Evolutionary conservation across 768 basidiomycete species (phyloP).

Genomic region (Lanmaoa pseudosensibilis): DNA sequence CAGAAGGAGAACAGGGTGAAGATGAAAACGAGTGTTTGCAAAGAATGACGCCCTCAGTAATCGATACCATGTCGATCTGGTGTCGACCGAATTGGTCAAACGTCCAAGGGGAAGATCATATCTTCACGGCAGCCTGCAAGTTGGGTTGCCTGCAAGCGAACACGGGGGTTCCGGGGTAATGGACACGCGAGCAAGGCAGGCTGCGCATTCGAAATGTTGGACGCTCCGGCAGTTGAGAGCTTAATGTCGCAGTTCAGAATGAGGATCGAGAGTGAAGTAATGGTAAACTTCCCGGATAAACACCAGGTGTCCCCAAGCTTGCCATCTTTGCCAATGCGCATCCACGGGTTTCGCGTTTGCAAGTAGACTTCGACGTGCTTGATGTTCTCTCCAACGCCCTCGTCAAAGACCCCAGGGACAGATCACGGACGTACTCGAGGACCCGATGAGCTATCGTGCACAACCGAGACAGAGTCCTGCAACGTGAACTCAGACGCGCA

Average conservation of each 20-base stretch:
- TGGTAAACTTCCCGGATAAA: conserved; percentile 1
- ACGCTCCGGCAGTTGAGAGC: neutral
- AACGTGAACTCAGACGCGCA: no score
- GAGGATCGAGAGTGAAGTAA: conserved; percentile 7
- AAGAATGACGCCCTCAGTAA: neutral
- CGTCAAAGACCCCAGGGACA: neutral
- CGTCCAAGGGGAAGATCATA: no score
- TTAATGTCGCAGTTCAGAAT: conserved; percentile 10
- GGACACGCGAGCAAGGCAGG: neutral
- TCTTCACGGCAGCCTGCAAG: neutral
- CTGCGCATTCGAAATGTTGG: neutral
- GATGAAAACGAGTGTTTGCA: neutral
- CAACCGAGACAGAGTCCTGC: neutral
- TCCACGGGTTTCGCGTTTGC: no score
- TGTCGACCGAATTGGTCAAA: neutral
- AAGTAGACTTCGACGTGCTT: no score
- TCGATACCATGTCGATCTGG: neutral
- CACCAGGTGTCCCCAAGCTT: no score
- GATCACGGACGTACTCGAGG: conserved; percentile 17
- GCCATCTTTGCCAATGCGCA: no score
- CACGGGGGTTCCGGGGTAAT: no score
- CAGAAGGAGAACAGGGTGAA: no score
- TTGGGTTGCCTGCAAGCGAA: no score
- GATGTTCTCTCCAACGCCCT: neutral
- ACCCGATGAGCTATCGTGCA: conserved; percentile 1